Evolutionary conservation across 345 rosid genomes (phyloP).

Genomic region (Sapria himalayana): DNA sequence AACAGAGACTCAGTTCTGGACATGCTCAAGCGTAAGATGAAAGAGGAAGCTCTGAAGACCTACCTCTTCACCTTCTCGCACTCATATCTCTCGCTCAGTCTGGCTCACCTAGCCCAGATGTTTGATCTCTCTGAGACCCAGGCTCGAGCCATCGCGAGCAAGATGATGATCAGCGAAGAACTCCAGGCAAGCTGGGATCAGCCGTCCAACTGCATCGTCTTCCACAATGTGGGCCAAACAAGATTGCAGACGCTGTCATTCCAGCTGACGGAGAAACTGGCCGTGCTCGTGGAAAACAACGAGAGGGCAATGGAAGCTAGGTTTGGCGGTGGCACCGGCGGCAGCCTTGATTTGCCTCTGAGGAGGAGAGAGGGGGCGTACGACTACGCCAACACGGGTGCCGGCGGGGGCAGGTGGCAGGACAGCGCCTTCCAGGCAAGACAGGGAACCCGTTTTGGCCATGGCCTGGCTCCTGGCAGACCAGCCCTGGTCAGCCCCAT

Average conservation of each 20-base stretch:
- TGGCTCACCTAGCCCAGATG: slow-evolving; percentile 55
- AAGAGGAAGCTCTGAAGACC: slow-evolving; percentile 76
- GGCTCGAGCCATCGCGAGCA: slow-evolving; percentile 48
- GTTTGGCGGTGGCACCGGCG: slow-evolving; percentile 47
- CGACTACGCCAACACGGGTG: slow-evolving; percentile 21
- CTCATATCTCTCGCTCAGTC: slow-evolving; percentile 38
- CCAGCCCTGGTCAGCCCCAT: too few species aligned
- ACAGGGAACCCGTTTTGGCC: too few species aligned
- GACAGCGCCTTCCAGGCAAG: slow-evolving; percentile 42
- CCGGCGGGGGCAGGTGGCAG: slow-evolving; percentile 40
- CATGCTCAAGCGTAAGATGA: slow-evolving; percentile 57
- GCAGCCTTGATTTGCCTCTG: slow-evolving; percentile 33
- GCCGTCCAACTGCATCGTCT: slow-evolving; percentile 45
- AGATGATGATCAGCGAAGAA: slow-evolving; percentile 73
- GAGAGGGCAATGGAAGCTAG: slow-evolving; percentile 66
- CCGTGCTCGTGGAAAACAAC: slow-evolving; percentile 48
- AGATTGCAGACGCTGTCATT: slow-evolving; percentile 66
- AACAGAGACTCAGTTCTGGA: slow-evolving; percentile 34
- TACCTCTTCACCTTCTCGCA: slow-evolving; percentile 46
- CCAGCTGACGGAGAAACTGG: slow-evolving; percentile 56
- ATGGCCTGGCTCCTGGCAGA: too few species aligned
- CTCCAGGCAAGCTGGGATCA: slow-evolving; percentile 80
- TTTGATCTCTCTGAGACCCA: slow-evolving; percentile 46
- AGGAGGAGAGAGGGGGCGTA: slow-evolving; percentile 60
- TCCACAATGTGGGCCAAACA: slow-evolving; percentile 51